These are phyloP conservation scores for Alternaria tenuissima DNA, from an alignment of 2,329 filamentous ascomycete genomes.

Conservation along the genomic window DNA sequence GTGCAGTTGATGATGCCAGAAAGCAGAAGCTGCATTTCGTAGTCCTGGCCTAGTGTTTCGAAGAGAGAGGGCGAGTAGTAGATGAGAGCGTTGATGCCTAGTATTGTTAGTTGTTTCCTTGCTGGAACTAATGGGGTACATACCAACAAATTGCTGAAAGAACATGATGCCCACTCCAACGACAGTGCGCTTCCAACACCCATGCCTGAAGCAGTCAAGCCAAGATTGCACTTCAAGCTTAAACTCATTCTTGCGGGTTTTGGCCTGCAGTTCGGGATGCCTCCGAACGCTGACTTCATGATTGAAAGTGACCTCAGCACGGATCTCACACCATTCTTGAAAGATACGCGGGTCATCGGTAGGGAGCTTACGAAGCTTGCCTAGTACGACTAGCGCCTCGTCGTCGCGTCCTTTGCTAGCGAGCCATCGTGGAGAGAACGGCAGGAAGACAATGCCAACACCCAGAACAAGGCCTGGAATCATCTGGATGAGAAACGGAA, in stretches of 20 bases:
- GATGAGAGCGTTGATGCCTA: slow-evolving; percentile 56
- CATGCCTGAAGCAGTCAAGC: slow-evolving; percentile 58
- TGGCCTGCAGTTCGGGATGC: slow-evolving; percentile 46
- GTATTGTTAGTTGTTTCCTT: slow-evolving; percentile 2
- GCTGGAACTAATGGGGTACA: slow-evolving; percentile 17
- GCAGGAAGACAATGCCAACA: slow-evolving; percentile 57
- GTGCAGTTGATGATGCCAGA: slow-evolving; percentile 69
- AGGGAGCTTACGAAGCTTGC: slow-evolving; percentile 60
- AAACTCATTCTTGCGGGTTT: slow-evolving; percentile 43
- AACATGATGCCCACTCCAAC: slow-evolving; percentile 55
- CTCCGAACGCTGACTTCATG: slow-evolving; percentile 54
- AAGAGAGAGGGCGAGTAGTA: slow-evolving; percentile 71
- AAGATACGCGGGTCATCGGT: slow-evolving; percentile 59
- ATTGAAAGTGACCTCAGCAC: slow-evolving; percentile 63
- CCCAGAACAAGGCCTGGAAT: slow-evolving; percentile 52
- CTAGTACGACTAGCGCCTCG: slow-evolving; percentile 59
- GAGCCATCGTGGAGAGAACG: slow-evolving; percentile 66
- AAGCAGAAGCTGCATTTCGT: slow-evolving; percentile 64
- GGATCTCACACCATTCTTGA: slow-evolving; percentile 62
- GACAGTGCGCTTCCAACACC: slow-evolving; percentile 54
- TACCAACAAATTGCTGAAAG: slow-evolving; percentile 54
- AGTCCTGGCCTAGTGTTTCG: slow-evolving; percentile 65
- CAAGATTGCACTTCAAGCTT: slow-evolving; percentile 58
- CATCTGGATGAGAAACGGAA: slow-evolving; percentile 60
- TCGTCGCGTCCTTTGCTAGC: slow-evolving; percentile 54